Conservation (phyloP, 768 basidiomycete genomes). For the Nidularia pulvinata region DNA sequence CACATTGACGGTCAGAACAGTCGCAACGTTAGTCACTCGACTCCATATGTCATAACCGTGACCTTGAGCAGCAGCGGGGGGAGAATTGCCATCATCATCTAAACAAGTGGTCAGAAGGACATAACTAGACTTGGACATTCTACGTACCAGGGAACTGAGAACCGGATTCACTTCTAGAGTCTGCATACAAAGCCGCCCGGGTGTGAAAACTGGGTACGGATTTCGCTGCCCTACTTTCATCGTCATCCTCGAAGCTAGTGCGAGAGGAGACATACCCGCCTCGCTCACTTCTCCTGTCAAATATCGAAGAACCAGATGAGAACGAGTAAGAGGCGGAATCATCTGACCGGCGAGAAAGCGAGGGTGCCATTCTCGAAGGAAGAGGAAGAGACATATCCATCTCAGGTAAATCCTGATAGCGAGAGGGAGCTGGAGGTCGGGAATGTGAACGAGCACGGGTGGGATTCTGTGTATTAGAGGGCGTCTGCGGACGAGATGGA, state of each 20-base stretch:
- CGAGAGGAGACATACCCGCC: constrained; percentile 34
- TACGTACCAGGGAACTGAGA: too few relatives aligned
- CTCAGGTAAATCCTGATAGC: too few relatives aligned
- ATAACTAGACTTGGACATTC: too few relatives aligned
- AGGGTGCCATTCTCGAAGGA: neutral
- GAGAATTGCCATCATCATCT: neutral
- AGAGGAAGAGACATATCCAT: neutral
- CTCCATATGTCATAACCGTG: constrained; percentile 42
- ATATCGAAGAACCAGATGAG: constrained; percentile 27
- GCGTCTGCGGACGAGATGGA: too few relatives aligned
- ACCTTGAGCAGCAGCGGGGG: neutral
- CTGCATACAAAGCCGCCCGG: too few relatives aligned
- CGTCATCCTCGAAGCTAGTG: constrained; percentile 42
- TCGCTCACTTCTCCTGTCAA: constrained; percentile 26
- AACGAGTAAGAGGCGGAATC: constrained; percentile 22
- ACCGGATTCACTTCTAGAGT: too few relatives aligned
- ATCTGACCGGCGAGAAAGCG: constrained; percentile 9
- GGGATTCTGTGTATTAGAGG: too few relatives aligned
- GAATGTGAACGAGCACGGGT: too few relatives aligned
- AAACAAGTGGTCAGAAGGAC: neutral
- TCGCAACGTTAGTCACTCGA: constrained; percentile 53
- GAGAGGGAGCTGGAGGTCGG: too few relatives aligned
- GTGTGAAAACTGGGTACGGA: too few relatives aligned
- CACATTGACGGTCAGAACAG: constrained; percentile 52
- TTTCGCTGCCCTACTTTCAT: neutral